Percentiles rank a stretch among this genome's conserved stretches.
These are phyloP conservation scores for Pestalotiopsis sp. DNA, from an alignment of 2,329 filamentous ascomycete genomes.

Conservation along the genomic window DNA sequence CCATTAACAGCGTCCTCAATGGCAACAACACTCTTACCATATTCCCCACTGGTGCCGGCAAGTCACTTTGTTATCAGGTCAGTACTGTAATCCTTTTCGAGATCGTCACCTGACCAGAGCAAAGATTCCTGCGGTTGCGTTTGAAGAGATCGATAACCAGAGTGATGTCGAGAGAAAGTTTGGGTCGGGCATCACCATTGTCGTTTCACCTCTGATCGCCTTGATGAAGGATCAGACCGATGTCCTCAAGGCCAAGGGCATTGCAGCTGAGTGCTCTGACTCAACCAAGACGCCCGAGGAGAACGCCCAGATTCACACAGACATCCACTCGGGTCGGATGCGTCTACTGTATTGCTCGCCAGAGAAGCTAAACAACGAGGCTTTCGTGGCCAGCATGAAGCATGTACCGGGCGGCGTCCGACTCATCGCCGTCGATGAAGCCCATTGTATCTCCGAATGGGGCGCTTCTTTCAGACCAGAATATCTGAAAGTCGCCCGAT, in stretches of 20 bases:
- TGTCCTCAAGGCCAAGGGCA: constrained; percentile 47
- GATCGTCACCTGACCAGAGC: background rate
- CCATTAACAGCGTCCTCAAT: constrained; percentile 37
- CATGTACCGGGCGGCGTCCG: constrained; percentile 56
- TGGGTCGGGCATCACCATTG: constrained; percentile 53
- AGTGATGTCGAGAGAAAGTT: constrained; percentile 25
- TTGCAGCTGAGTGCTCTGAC: constrained; percentile 56
- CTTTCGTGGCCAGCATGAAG: constrained; percentile 58
- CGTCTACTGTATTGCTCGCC: constrained; percentile 61
- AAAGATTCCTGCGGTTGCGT: constrained; percentile 49
- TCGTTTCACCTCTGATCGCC: constrained; percentile 58
- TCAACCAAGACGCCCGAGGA: constrained; percentile 55
- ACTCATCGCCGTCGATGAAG: constrained; percentile 59
- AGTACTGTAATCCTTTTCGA: background rate
- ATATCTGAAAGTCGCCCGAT: constrained; percentile 48
- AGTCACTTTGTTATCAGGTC: constrained; percentile 51
- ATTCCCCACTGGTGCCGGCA: constrained; percentile 52
- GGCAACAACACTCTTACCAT: constrained; percentile 44
- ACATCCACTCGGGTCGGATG: constrained; percentile 45
- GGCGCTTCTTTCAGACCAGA: constrained; percentile 32
- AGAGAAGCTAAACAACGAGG: constrained; percentile 62
- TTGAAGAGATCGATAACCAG: constrained; percentile 41
- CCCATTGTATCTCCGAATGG: constrained; percentile 59
- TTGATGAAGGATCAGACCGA: constrained; percentile 66
- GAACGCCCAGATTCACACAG: constrained; percentile 36